phyloP scores from a whole-genome alignment of 2,329 filamentous ascomycete species.

The Penicillium sp. region DNA sequence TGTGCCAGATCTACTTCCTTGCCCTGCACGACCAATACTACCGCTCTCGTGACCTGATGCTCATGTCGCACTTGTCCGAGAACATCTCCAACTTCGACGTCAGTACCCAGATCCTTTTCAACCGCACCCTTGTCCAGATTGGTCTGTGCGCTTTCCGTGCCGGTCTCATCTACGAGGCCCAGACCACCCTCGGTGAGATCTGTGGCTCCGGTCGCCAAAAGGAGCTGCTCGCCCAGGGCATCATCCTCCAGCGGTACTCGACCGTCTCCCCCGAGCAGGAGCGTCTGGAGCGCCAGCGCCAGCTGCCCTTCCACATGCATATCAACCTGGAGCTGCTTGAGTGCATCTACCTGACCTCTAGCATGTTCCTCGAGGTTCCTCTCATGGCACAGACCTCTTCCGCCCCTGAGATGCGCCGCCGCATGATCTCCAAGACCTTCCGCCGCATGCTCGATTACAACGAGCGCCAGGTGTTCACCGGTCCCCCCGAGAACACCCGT shows the following conservation, averaged over 20 bases:
- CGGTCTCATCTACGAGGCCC: conserved; percentile 93
- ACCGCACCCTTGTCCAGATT: conserved; percentile 94
- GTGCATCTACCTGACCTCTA: conserved; percentile 97
- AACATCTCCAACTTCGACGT: conserved; percentile 96
- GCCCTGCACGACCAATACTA: conserved; percentile 98
- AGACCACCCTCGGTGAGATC: conserved; percentile 96
- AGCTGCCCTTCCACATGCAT: conserved; percentile 99
- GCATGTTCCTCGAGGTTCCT: conserved; percentile 98
- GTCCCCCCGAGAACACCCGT: conserved; percentile 95
- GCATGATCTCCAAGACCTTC: conserved; percentile 98
- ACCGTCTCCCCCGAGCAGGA: conserved; percentile 98
- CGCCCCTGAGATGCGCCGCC: conserved; percentile 94
- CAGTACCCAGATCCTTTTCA: conserved; percentile 96
- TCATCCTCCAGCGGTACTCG: conserved; percentile 96
- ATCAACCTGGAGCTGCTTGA: conserved; percentile 98
- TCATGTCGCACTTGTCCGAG: conserved; percentile 99
- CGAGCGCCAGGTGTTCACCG: conserved; percentile 98
- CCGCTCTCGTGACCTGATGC: conserved; percentile 96
- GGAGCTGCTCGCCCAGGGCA: conserved; percentile 94
- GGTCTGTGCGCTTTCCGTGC: conserved; percentile 97
- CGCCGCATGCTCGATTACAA: conserved; percentile 99
- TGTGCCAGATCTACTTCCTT: conserved; percentile 98
- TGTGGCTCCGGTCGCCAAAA: conserved; percentile 97
- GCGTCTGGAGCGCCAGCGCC: conserved; percentile 91
- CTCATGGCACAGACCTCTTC: conserved; percentile 95